Evolutionary conservation across 2,329 filamentous ascomycete genomes (phyloP), one percentile per base, ranked within the genome.

Genomic region (Ceratocystis lukuohia): DNA sequence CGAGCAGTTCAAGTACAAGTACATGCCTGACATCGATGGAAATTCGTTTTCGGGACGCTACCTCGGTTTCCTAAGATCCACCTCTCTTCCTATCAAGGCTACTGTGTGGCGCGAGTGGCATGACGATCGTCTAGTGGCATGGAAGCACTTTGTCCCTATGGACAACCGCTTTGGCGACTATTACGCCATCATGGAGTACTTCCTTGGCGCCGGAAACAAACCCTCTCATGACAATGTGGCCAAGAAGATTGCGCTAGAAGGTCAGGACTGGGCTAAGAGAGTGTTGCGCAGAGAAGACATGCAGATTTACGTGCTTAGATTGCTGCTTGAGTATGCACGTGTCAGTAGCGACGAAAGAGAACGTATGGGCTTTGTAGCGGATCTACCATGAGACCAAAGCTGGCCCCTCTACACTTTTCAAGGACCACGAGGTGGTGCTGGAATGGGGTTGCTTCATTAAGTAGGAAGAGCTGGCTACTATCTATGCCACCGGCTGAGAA

Each of bases 101-200:
- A 91, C 89, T 0, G 77, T 93, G 25, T 94, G 86, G 76, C 80
- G 83, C 22, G 89, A 94, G 73, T 94, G 89, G 89, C 89, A 92
- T 72, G 88, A 92, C 73, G 82, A 81, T 57, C 80, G 89, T 1
- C 78, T 93, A 1, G 78, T 90, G 1, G 80, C 88, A 0, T 94
- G 89, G 89, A 84, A 84, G 71, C 89, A 94, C 74, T 93, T 89
- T 71, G 85, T 91, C 1, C 89, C 89, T 17, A 85, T 93, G 81
- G 87, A 91, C 72, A 88, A 83, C 71, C 82, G 85, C 1, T 91
- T 86, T 71, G 77, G 82, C 45, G 89, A 92, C 70, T 81, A 88
- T 71, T 91, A 85, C 68, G 85, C 83, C 53, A 85, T 90, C 66
- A 80, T 91, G 79, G 84, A 88, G 67, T 92, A 89, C 72, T 91